A percentile compares a stretch with the other conserved stretches of the same genome.
Evolutionary conservation across 2,329 filamentous ascomycete genomes (phyloP).

Genomic region (Blastomyces percursus): DNA sequence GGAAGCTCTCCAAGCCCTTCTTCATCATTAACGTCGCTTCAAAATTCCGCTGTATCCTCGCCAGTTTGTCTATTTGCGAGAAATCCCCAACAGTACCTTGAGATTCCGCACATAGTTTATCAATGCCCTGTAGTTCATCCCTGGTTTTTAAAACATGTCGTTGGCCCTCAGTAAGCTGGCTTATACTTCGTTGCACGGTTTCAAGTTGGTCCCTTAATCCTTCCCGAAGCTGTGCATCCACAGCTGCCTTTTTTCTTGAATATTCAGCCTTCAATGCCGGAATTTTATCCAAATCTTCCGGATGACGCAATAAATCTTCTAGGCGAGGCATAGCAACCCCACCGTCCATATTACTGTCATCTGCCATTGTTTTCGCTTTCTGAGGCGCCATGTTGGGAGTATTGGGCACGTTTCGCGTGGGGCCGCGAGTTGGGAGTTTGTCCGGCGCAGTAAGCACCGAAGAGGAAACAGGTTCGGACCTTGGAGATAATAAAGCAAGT

Average conservation of each 20-base stretch:
- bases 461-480: not conserved
- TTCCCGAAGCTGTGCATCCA: conserved; percentile 81
- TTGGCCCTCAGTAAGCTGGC: conserved; percentile 75
- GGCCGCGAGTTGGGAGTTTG: not conserved
- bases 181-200: conserved; percentile 88
- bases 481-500: conserved; percentile 6
- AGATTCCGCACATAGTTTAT: conserved; percentile 91
- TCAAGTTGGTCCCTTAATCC: conserved; percentile 87
- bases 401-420: not conserved
- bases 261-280: conserved; percentile 82
- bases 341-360: conserved; percentile 43
- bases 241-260: conserved; percentile 79
- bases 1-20: conserved; percentile 76
- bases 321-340: conserved; percentile 59
- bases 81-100: conserved; percentile 98
- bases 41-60: conserved; percentile 71
- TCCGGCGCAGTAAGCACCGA: not conserved
- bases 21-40: conserved; percentile 90
- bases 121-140: conserved; percentile 97
- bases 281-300: conserved; percentile 97
- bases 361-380: conserved; percentile 23
- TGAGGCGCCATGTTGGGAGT: not conserved
- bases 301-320: conserved; percentile 83
- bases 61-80: conserved; percentile 59
- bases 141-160: conserved; percentile 87